Base-by-base conservation (phyloP, 805 yeast genomes). In the Clavispora vitiphila region DNA sequence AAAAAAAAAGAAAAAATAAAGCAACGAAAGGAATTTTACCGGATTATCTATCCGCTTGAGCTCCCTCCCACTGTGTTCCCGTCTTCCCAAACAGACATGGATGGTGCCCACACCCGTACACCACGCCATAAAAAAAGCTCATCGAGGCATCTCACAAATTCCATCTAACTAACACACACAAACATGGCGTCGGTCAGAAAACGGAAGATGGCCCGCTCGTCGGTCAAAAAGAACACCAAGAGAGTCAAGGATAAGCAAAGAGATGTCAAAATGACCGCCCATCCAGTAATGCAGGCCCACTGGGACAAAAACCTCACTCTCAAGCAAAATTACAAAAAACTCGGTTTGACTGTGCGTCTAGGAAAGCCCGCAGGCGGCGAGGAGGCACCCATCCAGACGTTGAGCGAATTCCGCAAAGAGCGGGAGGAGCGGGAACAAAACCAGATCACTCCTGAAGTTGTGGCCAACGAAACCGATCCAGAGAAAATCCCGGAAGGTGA, bases 231-330 rank as follows among this genome's bases (percentile, higher is more conserved):
- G 64, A 78, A 76, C 52, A 79, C 93, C 23, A 76, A 93, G 61
- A 74, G 81, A 50, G 61, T 60, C 37, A 87, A 87, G 59, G 90
- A 85, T 56, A 80, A 76, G 54, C 82, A 80, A 53, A 76, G 84
- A 58, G 74, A 81, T 51, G 68, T 82, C 44, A 80, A 80, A 46
- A 78, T 86, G 24, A 72, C 73, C 37, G 72, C 86, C 0, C 87
- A 88, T 57, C 86, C 95, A 2, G 77, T 93, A 48, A 85, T 93
- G 48, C 95, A 88, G 4, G 86, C 80, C 25, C 77, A 89, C 61
- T 93, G 99, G 99, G 96, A 93, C 64, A 76, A 80, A 44, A 75
- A 77, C 10, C 71, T 83, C 42, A 90, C 98, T 0, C 67, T 90
- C 46, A 74, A 80, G 39, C 98, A 93, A 60, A 93, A 93, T 62